Evolutionary conservation across 352 stramenopile species (phyloP).

Genomic region (Thalassiosira livingstoniorum): DNA sequence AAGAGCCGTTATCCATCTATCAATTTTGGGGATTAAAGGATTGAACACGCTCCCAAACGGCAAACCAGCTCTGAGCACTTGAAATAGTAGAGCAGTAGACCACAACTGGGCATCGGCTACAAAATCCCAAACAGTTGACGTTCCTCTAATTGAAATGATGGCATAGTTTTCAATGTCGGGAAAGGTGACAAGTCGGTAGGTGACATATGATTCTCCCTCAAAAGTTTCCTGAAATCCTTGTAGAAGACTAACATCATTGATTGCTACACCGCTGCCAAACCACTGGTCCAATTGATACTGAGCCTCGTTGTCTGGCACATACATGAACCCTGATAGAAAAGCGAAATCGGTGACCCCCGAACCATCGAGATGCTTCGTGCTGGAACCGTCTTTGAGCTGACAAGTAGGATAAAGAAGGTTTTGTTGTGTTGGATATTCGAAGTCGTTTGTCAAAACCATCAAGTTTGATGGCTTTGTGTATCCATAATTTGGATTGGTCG

Average conservation of each 20-base stretch:
- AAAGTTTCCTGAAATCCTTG: constrained; percentile 54
- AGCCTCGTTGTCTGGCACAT: constrained; percentile 42
- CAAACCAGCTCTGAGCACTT: constrained; percentile 70
- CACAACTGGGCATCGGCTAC: constrained; percentile 80
- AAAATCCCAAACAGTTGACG: constrained; percentile 27
- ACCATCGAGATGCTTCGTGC: constrained; percentile 24
- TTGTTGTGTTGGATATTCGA: constrained; percentile 48
- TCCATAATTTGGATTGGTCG: constrained; percentile 28
- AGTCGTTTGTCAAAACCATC: constrained; percentile 36
- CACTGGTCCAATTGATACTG: constrained; percentile 61
- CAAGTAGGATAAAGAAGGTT: constrained; percentile 78
- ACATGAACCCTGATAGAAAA: constrained; percentile 71
- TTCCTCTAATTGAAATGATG: constrained; percentile 20
- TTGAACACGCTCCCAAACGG: constrained; percentile 71
- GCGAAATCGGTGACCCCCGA: constrained; percentile 63
- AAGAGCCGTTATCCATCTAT: constrained; percentile 35
- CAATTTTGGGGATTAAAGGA: constrained; percentile 66
- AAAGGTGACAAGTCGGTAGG: constrained; percentile 78
- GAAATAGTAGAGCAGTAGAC: constrained; percentile 73
- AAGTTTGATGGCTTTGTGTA: constrained; percentile 24
- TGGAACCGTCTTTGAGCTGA: constrained; percentile 53
- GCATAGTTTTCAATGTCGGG: constrained; percentile 1
- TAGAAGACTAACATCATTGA: constrained; percentile 52
- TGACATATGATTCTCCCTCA: constrained; percentile 34
- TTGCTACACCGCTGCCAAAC: constrained; percentile 64